Conservation (phyloP, 2,329 filamentous ascomycete species). For the Penicillium corylophilum region DNA sequence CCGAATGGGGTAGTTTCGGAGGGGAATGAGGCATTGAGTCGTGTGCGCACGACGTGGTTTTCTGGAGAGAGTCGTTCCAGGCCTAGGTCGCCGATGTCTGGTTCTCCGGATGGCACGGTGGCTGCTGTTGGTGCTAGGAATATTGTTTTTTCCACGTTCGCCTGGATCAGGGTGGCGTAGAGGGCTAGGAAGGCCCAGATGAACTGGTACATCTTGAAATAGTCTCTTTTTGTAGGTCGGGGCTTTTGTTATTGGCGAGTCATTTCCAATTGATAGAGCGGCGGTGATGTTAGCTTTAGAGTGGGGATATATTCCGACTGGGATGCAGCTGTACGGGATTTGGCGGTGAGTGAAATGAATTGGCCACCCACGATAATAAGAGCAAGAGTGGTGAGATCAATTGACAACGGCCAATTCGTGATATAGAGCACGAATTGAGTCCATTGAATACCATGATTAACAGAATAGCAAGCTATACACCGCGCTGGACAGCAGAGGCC, state of each 20-base stretch:
- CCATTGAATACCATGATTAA: neutral
- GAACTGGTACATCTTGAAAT: constrained; percentile 14
- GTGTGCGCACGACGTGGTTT: constrained; percentile 58
- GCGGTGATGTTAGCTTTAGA: neutral
- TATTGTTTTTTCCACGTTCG: constrained; percentile 89
- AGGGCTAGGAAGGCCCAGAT: constrained; percentile 18
- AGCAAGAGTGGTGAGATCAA: no score
- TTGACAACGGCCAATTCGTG: no score
- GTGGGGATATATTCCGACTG: constrained; percentile 9
- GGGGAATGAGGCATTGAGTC: constrained; percentile 69
- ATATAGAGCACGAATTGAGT: neutral
- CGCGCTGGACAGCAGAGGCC: no score
- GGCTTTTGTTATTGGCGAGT: neutral
- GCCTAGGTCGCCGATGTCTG: constrained; percentile 60
- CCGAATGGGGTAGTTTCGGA: constrained; percentile 54
- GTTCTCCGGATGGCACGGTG: constrained; percentile 56
- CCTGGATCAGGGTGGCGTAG: constrained; percentile 34
- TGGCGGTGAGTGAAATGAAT: constrained; percentile 4
- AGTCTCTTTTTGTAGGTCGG: neutral
- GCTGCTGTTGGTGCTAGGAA: constrained; percentile 70
- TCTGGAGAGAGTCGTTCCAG: constrained; percentile 65
- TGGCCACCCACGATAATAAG: neutral
- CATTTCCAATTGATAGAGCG: neutral
- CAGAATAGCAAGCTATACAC: neutral
- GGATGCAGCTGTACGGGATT: constrained; percentile 1